phyloP scores from a whole-genome alignment of 306 rosid genomes.

The Vachellia collinsii region DNA sequence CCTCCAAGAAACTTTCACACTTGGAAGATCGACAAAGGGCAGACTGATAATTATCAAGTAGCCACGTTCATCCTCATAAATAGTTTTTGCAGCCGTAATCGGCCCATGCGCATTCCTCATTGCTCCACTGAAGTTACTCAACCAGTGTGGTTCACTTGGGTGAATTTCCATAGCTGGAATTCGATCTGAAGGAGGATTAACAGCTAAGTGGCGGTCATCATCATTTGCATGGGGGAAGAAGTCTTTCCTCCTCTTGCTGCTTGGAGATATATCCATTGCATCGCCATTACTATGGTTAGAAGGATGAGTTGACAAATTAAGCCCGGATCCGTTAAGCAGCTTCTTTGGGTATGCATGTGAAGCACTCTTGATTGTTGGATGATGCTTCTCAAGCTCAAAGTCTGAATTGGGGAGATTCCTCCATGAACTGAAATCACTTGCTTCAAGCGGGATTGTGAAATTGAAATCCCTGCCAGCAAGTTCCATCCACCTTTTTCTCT shows the following conservation, averaged over 20 bases:
- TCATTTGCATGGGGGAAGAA: slow-evolving; percentile 49
- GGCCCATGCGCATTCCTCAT: slow-evolving; percentile 62
- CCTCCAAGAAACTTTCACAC: slow-evolving; percentile 70
- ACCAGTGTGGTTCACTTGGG: slow-evolving; percentile 55
- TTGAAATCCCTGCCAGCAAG: slow-evolving; percentile 68
- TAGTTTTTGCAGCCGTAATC: slow-evolving; percentile 61
- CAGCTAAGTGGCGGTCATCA: slow-evolving; percentile 49
- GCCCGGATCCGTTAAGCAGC: slow-evolving; percentile 57
- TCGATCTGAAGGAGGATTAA: slow-evolving; percentile 45
- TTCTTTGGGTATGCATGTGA: slow-evolving; percentile 48
- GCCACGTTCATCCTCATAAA: slow-evolving; percentile 66
- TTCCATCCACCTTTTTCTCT: slow-evolving; percentile 62
- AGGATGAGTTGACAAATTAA: slow-evolving; percentile 61
- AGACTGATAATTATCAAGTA: slow-evolving; percentile 60
- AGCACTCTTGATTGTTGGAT: slow-evolving; percentile 47
- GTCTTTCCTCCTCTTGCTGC: slow-evolving; percentile 61
- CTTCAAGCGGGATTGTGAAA: slow-evolving; percentile 59
- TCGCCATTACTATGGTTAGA: slow-evolving; percentile 49
- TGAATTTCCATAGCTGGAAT: slow-evolving; percentile 45
- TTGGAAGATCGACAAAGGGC: slow-evolving; percentile 62
- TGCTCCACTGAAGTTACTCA: slow-evolving; percentile 54
- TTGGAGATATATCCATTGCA: slow-evolving; percentile 45
- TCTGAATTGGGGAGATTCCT: slow-evolving; percentile 58
- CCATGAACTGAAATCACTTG: slow-evolving; percentile 67
- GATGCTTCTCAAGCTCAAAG: slow-evolving; percentile 57